Conservation (phyloP, 2,329 filamentous ascomycete genomes). For the Conoideocrella luteorostrata region DNA sequence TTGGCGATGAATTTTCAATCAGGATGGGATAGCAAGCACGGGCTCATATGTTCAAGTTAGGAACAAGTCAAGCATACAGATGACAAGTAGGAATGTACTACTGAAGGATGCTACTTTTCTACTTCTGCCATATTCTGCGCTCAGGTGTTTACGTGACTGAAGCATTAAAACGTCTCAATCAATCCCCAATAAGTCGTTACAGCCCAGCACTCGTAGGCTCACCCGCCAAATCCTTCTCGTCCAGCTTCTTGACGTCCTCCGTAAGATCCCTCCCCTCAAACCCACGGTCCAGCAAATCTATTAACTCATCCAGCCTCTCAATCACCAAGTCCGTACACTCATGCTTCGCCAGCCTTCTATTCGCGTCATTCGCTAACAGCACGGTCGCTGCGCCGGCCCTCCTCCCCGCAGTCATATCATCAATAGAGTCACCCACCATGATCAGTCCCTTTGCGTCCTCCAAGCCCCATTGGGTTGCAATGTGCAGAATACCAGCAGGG, state of each 20-base stretch:
- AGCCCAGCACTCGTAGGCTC: slow-evolving; percentile 7
- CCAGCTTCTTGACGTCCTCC: background rate
- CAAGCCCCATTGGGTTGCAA: slow-evolving; percentile 70
- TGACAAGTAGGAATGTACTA: background rate
- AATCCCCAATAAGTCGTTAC: background rate
- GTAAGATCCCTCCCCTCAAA: slow-evolving; percentile 49
- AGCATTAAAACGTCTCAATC: background rate
- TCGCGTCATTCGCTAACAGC: slow-evolving; percentile 79
- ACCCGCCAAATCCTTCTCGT: background rate
- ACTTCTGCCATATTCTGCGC: background rate
- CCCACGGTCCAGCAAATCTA: slow-evolving; percentile 67
- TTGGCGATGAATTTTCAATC: no score
- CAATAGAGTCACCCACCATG: slow-evolving; percentile 74
- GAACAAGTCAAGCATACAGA: background rate
- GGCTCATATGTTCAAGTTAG: background rate
- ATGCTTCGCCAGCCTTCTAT: slow-evolving; percentile 61
- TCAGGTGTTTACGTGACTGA: background rate
- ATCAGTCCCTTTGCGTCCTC: slow-evolving; percentile 42
- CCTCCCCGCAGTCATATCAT: slow-evolving; percentile 86
- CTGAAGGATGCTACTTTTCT: slow-evolving; percentile 1
- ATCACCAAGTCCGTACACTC: slow-evolving; percentile 74
- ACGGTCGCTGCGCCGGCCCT: slow-evolving; percentile 84
- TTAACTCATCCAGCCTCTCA: slow-evolving; percentile 65
- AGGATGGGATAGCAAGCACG: background rate
- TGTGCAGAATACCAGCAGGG: slow-evolving; percentile 81